A percentile compares a stretch with the other conserved stretches of the same genome.
Conservation (phyloP, 2,329 filamentous ascomycete genomes). For the Pseudopyricularia javanii region DNA sequence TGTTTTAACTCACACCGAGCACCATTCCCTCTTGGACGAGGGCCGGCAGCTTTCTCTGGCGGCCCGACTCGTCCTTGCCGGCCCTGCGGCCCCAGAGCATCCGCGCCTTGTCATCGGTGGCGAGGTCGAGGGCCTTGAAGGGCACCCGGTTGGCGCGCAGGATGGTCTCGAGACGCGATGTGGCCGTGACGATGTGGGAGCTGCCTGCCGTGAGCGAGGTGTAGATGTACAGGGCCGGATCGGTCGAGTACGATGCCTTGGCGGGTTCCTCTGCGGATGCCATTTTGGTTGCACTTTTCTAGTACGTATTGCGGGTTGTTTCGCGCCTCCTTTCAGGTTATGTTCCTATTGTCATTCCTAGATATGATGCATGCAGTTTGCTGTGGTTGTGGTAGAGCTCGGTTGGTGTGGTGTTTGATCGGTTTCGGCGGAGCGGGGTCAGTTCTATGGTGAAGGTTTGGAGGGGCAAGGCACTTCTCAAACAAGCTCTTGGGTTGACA, state of each 20-base stretch:
- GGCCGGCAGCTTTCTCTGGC: constrained; percentile 68
- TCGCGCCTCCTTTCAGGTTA: neutral
- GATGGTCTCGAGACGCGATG: constrained; percentile 90
- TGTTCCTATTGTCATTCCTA: neutral
- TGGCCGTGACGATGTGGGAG: constrained; percentile 91
- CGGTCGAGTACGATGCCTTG: constrained; percentile 33
- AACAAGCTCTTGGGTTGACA: too few species aligned
- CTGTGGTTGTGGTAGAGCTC: neutral
- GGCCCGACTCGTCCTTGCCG: constrained; percentile 53
- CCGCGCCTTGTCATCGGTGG: constrained; percentile 77
- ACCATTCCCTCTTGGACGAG: constrained; percentile 80
- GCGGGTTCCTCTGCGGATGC: neutral
- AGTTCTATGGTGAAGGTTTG: neutral
- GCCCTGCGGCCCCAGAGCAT: constrained; percentile 79
- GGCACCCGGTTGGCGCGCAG: constrained; percentile 88
- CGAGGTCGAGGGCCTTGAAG: constrained; percentile 84
- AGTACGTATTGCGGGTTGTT: neutral
- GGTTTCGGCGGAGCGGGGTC: neutral
- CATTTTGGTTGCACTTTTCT: neutral
- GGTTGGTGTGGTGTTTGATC: neutral
- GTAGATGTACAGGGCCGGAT: constrained; percentile 80
- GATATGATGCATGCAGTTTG: neutral
- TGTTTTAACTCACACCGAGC: constrained; percentile 56
- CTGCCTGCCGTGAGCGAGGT: constrained; percentile 93
- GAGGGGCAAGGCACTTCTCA: neutral